Evolutionary conservation across 2,329 filamentous ascomycete genomes (phyloP), one percentile per base, ranked within the genome.

Genomic region (Aspergillus tanneri): DNA sequence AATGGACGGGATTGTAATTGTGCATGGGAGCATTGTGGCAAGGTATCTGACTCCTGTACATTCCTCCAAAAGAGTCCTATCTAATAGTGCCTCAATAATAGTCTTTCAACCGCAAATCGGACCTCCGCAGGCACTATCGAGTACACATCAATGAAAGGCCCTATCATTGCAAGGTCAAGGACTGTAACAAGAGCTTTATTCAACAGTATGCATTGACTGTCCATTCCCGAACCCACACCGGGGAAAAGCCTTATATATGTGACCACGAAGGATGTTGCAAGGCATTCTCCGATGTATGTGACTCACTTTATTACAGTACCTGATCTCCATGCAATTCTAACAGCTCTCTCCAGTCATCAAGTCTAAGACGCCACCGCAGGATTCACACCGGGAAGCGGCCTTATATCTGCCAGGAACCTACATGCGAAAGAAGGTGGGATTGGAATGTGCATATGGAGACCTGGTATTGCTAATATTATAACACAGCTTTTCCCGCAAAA

Each of bases 61-160:
- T 22, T 35, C n/a, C 28, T 24, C 21, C 27, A 22, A 24, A 18
- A 32, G 12, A 21, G 34, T 30, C 39, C 27, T 32, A 37, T 25
- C 18, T 23, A 16, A 38, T 39, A 16, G 30, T 46, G 24, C 40
- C 28, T 22, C 34, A 43, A 23, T 47, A 19, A 49, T 54, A 75
- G 72, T 72, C 71, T 4, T 75, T 75, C 64, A 75, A 75, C 66
- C 71, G 72, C 62, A 75, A 75, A 50, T 75, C 72, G 18, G 72
- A 75, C 59, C 66, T 75, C 32, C 70, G 71, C 56, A 65, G 72
- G 50, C 72, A 75, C 56, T 72, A 70, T 56, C 70, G 72, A 47
- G 75, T 75, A 59, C 72, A 75, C 47, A 75, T 72, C 55, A 75
- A 75, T 55, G 72, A 75, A 53, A 69, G 72, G 40, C 72, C 72